phyloP scores from a whole-genome alignment of 1,284 basidiomycete genomes.

The Ustilago shanxiensis region DNA sequence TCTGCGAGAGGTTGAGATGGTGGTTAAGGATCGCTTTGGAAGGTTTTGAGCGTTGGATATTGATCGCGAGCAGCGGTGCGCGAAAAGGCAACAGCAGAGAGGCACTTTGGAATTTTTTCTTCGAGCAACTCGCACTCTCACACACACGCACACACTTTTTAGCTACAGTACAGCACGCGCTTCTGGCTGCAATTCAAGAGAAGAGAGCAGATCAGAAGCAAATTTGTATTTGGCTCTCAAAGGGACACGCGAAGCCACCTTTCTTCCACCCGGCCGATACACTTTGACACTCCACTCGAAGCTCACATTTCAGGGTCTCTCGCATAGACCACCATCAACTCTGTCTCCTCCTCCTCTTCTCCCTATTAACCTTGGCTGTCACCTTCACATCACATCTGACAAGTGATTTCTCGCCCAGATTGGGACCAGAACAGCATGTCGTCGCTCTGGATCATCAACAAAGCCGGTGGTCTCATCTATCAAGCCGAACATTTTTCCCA shows the following conservation, averaged over 20 bases:
- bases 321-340: conserved; percentile 6
- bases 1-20: not conserved
- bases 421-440: too few species aligned
- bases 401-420: too few species aligned
- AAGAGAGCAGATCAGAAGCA: not conserved
- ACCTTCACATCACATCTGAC: not conserved
- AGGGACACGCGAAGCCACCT: not conserved
- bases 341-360: conserved; percentile 1
- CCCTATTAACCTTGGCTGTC: not conserved
- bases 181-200: not conserved
- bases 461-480: conserved; percentile 96
- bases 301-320: conserved; percentile 16
- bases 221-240: conserved; percentile 10
- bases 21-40: not conserved
- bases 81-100: not conserved
- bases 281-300: not conserved
- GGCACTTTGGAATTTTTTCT: not conserved
- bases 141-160: too few species aligned
- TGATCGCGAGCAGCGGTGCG: not conserved
- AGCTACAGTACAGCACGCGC: too few species aligned
- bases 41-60: not conserved
- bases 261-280: conserved; percentile 50
- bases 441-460: conserved; percentile 93
- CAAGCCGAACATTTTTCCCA: conserved; percentile 80
- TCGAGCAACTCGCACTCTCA: not conserved